A percentile compares a stretch with the other conserved stretches of the same genome.
Conservation (phyloP, 2,329 filamentous ascomycete species). For the Cylindrodendrum hubeiense region DNA sequence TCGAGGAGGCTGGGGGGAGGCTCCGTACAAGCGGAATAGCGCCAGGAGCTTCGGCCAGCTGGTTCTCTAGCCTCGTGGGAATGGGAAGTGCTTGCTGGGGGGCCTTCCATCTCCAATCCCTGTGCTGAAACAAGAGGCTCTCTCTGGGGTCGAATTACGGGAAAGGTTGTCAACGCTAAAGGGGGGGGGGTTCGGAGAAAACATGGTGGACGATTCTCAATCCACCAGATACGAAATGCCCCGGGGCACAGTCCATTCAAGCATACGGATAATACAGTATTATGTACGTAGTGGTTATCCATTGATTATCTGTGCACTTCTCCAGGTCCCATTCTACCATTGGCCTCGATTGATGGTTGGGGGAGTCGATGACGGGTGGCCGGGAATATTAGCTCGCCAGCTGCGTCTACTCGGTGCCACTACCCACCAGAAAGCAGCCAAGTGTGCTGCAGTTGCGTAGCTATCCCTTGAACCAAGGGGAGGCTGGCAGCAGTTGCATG, state of each 20-base stretch:
- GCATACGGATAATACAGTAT: background rate
- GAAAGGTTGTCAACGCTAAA: constrained; percentile 27
- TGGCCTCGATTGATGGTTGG: background rate
- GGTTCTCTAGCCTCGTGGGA: constrained; percentile 27
- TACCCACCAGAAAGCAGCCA: constrained; percentile 5
- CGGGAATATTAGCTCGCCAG: constrained; percentile 1
- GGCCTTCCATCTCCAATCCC: constrained; percentile 33
- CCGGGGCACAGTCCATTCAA: background rate
- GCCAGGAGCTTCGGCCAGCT: constrained; percentile 27
- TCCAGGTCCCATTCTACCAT: constrained; percentile 1
- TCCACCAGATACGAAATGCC: constrained; percentile 14
- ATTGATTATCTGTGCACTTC: background rate
- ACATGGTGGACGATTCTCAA: constrained; percentile 26
- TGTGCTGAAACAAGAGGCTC: constrained; percentile 45
- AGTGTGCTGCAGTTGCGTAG: background rate
- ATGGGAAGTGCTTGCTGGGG: constrained; percentile 22
- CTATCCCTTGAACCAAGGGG: background rate
- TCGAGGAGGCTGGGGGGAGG: constrained; percentile 32
- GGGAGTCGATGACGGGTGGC: background rate
- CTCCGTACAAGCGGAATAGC: constrained; percentile 33
- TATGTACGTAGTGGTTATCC: background rate
- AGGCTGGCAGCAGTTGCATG: constrained; percentile 11
- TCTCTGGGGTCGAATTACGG: constrained; percentile 35
- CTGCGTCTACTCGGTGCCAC: constrained; percentile 1
- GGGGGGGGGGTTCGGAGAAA: constrained; percentile 24